Conservation (phyloP, 2,329 filamentous ascomycete genomes). For the Thelonectria rubi region DNA sequence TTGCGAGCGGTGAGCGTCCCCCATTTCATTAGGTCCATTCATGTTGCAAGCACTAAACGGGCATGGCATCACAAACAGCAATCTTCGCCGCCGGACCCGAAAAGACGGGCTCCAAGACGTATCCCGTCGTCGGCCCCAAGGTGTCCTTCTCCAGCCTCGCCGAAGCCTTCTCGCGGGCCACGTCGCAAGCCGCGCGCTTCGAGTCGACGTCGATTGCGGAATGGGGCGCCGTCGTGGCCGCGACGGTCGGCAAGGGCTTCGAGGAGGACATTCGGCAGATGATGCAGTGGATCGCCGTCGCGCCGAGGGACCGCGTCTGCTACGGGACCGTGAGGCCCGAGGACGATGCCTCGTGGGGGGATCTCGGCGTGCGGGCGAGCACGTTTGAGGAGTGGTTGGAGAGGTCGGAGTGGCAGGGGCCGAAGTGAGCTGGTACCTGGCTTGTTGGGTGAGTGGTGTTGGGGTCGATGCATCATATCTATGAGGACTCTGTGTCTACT, state of each 20-base stretch:
- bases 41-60: slow-evolving; percentile 4
- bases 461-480: no score
- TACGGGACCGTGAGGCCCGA: not conserved
- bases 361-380: slow-evolving; percentile 22
- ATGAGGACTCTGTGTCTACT: not conserved
- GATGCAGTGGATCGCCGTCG: slow-evolving; percentile 31
- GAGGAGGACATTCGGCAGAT: slow-evolving; percentile 31
- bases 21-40: not conserved
- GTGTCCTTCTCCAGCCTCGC: slow-evolving; percentile 22
- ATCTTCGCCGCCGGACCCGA: slow-evolving; percentile 19
- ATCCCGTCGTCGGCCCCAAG: slow-evolving; percentile 25
- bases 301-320: slow-evolving; percentile 24
- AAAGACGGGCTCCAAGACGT: slow-evolving; percentile 27
- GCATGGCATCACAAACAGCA: not conserved
- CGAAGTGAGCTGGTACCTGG: not conserved
- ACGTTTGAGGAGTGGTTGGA: slow-evolving; percentile 27
- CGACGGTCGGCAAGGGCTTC: slow-evolving; percentile 23
- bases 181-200: slow-evolving; percentile 16
- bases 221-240: slow-evolving; percentile 14
- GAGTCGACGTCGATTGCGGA: slow-evolving; percentile 18
- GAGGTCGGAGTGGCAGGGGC: slow-evolving; percentile 14
- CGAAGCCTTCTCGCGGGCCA: slow-evolving; percentile 17
- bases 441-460: no score
- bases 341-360: slow-evolving; percentile 17
- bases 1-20: slow-evolving; percentile 17